Conservation (phyloP, 176 grass and related monocot species). For the Oryza longistaminata region DNA sequence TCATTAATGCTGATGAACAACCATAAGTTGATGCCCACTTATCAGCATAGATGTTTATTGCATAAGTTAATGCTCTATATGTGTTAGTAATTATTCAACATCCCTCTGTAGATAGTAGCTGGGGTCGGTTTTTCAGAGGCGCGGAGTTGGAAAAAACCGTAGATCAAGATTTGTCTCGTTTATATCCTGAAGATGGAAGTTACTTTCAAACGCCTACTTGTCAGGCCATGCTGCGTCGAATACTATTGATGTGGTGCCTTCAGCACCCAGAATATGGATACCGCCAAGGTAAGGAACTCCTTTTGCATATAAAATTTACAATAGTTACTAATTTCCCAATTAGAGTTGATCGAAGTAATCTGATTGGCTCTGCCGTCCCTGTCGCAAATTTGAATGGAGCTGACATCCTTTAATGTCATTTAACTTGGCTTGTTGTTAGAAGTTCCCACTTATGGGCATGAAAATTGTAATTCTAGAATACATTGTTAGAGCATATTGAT, state of each 20-base stretch:
- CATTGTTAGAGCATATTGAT: slow-evolving; percentile 19
- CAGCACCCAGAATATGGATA: slow-evolving; percentile 87
- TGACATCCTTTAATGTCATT: slow-evolving; percentile 1
- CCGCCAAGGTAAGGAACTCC: slow-evolving; percentile 64
- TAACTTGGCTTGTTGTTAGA: slow-evolving; percentile 10
- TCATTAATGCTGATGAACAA: slow-evolving; percentile 16
- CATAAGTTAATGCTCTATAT: neutral
- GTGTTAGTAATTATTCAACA: slow-evolving; percentile 17
- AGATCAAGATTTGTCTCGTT: slow-evolving; percentile 78
- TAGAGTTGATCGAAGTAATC: neutral
- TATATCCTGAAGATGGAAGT: slow-evolving; percentile 85
- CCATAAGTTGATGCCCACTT: neutral
- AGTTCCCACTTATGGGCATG: slow-evolving; percentile 1
- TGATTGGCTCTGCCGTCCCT: slow-evolving; percentile 1
- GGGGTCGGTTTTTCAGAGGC: slow-evolving; percentile 89
- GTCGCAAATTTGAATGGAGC: neutral
- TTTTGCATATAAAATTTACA: neutral
- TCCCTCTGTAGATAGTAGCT: slow-evolving; percentile 67
- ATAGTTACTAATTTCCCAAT: neutral
- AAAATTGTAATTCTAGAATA: neutral
- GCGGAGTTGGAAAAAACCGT: slow-evolving; percentile 90
- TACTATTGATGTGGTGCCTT: slow-evolving; percentile 91
- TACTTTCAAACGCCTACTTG: slow-evolving; percentile 83
- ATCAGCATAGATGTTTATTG: slow-evolving; percentile 6
- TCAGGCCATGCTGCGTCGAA: slow-evolving; percentile 86